Conservation (phyloP, 2,329 filamentous ascomycete genomes). For the Sarocladium oryzae region DNA sequence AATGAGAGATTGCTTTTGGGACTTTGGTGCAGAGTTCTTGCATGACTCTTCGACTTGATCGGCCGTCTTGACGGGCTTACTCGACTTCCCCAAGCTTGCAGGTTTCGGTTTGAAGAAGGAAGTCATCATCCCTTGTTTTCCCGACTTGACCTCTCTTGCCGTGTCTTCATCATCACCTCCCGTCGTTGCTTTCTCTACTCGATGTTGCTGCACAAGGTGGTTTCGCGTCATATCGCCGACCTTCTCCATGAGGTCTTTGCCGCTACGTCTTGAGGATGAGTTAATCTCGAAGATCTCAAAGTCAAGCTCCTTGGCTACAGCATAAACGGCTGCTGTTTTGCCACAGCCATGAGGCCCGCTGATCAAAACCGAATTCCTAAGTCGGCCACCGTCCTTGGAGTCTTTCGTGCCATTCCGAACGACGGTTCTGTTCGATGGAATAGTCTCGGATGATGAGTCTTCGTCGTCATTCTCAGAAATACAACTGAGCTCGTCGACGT, state of each 20-base stretch:
- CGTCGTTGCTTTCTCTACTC: constrained; percentile 21
- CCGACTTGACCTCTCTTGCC: constrained; percentile 52
- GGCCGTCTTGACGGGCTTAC: constrained; percentile 23
- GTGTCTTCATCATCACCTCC: constrained; percentile 24
- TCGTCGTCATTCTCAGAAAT: constrained; percentile 46
- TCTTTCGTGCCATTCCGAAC: constrained; percentile 37
- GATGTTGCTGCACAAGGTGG: constrained; percentile 65
- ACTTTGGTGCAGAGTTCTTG: constrained; percentile 31
- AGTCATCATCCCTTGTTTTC: constrained; percentile 72
- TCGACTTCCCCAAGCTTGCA: constrained; percentile 15
- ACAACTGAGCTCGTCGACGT: constrained; percentile 50
- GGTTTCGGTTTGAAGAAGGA: constrained; percentile 66
- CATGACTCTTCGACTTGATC: constrained; percentile 18
- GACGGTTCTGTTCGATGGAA: constrained; percentile 40
- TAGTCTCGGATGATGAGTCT: neutral
- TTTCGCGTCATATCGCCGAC: constrained; percentile 97
- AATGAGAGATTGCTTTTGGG: constrained; percentile 90
- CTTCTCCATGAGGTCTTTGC: constrained; percentile 82
- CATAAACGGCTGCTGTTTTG: constrained; percentile 89
- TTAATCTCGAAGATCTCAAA: constrained; percentile 97
- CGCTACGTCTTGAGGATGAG: constrained; percentile 71
- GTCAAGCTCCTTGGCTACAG: constrained; percentile 81
- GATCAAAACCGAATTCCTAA: constrained; percentile 74
- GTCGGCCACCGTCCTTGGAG: constrained; percentile 38
- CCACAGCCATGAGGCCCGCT: constrained; percentile 87